phyloP scores from a whole-genome alignment of 2,329 filamentous ascomycete genomes.

The Penicillium sumatraense region DNA sequence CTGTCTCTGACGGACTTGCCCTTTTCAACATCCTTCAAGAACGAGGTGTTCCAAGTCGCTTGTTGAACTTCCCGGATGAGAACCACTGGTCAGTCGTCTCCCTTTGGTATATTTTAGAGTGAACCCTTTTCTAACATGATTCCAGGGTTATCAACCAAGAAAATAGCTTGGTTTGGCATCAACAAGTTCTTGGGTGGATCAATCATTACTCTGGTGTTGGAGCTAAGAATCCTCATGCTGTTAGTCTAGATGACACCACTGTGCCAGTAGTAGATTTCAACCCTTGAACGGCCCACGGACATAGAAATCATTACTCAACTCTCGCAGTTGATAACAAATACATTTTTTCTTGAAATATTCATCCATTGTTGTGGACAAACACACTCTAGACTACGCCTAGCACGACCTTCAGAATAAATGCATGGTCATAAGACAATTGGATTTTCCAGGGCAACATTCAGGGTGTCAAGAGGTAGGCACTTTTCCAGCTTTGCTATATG shows the following conservation, averaged over 20 bases:
- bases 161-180: conserved; percentile 88
- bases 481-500: too few relatives aligned
- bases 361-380: too few relatives aligned
- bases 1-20: conserved; percentile 77
- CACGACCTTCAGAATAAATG: too few relatives aligned
- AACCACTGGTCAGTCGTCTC: conserved; percentile 58
- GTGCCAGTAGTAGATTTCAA: conserved; percentile 39
- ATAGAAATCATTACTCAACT: too few relatives aligned
- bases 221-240: conserved; percentile 31
- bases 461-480: too few relatives aligned
- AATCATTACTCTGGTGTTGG: conserved; percentile 54
- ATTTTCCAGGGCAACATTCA: too few relatives aligned
- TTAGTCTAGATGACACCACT: conserved; percentile 39
- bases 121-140: not conserved
- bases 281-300: conserved; percentile 10
- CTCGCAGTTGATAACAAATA: too few relatives aligned
- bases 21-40: conserved; percentile 82
- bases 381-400: too few relatives aligned
- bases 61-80: conserved; percentile 79
- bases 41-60: conserved; percentile 72
- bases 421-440: too few relatives aligned
- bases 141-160: conserved; percentile 79
- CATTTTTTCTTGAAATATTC: too few relatives aligned
- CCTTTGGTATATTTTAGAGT: not conserved
- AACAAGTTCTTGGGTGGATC: conserved; percentile 77